Evolutionary conservation across 2,329 filamentous ascomycete genomes (phyloP).

Genomic region (Venturia pyrina): DNA sequence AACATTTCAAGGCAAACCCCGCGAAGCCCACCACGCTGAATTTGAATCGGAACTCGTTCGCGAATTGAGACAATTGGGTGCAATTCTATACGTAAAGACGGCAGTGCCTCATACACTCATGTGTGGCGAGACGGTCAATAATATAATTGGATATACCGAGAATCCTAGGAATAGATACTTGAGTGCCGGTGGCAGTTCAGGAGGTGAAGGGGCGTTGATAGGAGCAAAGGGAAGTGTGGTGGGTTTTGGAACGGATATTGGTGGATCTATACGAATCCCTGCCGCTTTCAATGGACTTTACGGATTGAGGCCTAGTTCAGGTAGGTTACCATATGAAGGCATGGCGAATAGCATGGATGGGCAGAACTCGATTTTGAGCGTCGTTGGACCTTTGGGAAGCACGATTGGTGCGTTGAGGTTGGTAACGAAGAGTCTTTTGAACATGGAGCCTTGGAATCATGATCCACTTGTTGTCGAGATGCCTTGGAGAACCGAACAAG

Average conservation of each 20-base stretch:
- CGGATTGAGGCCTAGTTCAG: conserved; percentile 44
- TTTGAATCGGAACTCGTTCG: conserved; percentile 50
- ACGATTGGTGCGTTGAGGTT: conserved; percentile 46
- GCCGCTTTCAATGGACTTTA: conserved; percentile 50
- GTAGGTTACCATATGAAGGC: conserved; percentile 36
- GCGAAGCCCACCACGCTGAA: conserved; percentile 38
- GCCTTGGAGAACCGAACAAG: conserved; percentile 48
- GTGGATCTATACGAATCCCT: conserved; percentile 38
- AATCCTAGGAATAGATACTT: conserved; percentile 49
- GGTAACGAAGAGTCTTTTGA: conserved; percentile 46
- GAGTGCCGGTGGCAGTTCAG: conserved; percentile 47
- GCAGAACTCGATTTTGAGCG: conserved; percentile 51
- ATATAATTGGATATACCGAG: conserved; percentile 48
- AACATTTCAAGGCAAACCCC: conserved; percentile 45
- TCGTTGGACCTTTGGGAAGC: conserved; percentile 53
- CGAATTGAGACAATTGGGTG: conserved; percentile 44
- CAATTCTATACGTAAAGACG: conserved; percentile 46
- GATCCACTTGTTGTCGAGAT: conserved; percentile 57
- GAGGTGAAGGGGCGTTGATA: conserved; percentile 49
- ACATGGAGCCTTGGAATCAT: conserved; percentile 51
- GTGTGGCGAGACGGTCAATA: conserved; percentile 51
- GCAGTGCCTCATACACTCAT: conserved; percentile 47
- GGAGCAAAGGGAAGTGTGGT: conserved; percentile 42
- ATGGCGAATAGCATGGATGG: conserved; percentile 54
- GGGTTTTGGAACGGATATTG: conserved; percentile 48